Base-by-base conservation (phyloP, 2,329 filamentous ascomycete species). In the Stagonosporopsis vannaccii region DNA sequence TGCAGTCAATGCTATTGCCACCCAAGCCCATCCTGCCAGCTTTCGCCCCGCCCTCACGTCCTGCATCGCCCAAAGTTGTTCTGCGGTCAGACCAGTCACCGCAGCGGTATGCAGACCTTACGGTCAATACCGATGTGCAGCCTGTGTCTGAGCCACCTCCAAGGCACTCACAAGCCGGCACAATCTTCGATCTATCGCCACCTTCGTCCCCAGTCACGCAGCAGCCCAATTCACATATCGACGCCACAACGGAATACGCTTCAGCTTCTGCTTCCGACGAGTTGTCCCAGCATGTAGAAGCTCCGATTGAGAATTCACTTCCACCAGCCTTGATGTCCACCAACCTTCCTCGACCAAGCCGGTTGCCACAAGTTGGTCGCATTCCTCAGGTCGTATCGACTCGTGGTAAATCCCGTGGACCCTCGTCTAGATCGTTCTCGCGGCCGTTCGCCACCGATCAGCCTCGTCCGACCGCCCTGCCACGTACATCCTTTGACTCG, bases 371-470 rank as follows among this genome's bases (percentile, higher is more conserved):
- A 64, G 87, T 97, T 42, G 93, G 92, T 8, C 86, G 93, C 15
- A 97, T 97, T 47, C 93, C 93, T 8, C 87, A 87, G 66, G 91
- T 97, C 4, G 82, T 94, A 26, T 91, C 86, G 41, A 87, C 84
- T 46, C 78, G 81, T 43, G 82, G 84, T 42, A 84, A 87, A 49
- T 81, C 87, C 32, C 85, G 89, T 59, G 85, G 85, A 43, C 85
- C 86, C 1, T 88, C 90, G 0, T 85, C 90, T 1, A 88, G 87
- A 70, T 96, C 91, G 28, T 97, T 97, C 73, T 97, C 93, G 3
- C 83, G 92, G 8, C 92, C 93, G 0, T 96, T 97, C 71, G 77
- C 70, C 4, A 77, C 80, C 15, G 75, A 77, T 4, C 79, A 82
- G 43, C 79, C 80, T 42, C 67, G 67, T 17, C 72, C 75, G 9